Conservation (phyloP, 2,329 filamentous ascomycete species). For the Neocucurbitaria cava region DNA sequence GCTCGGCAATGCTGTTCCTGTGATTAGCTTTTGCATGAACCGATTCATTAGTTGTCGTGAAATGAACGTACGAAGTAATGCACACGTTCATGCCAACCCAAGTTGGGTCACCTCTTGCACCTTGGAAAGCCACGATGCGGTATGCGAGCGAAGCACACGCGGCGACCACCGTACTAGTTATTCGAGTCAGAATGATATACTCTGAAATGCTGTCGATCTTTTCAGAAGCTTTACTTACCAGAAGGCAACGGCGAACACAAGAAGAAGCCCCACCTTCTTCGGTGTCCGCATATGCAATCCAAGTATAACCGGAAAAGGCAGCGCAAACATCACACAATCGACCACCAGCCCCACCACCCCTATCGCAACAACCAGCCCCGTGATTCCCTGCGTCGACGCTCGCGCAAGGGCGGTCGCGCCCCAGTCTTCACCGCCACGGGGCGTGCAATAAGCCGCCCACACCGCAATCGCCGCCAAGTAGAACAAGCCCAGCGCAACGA, state of each 20-base stretch:
- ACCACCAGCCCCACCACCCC: slow-evolving; percentile 1
- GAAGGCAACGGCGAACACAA: slow-evolving; percentile 3
- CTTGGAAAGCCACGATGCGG: neutral
- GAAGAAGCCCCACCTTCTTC: slow-evolving; percentile 3
- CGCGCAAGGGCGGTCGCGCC: neutral
- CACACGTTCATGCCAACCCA: neutral
- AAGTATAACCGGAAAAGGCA: slow-evolving; percentile 8
- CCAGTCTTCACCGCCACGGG: slow-evolving; percentile 3
- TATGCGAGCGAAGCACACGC: slow-evolving; percentile 1
- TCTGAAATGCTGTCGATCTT: neutral
- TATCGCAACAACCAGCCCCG: neutral
- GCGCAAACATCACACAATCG: slow-evolving; percentile 5
- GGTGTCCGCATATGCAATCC: neutral
- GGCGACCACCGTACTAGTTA: neutral
- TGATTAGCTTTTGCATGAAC: neutral
- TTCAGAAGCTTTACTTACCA: neutral
- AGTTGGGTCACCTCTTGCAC: neutral
- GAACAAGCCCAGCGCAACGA: slow-evolving; percentile 2
- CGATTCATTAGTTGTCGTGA: too few species aligned
- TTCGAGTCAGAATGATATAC: neutral
- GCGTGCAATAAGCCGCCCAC: slow-evolving; percentile 1
- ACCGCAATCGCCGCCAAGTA: slow-evolving; percentile 5
- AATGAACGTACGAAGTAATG: neutral
- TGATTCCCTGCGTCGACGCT: neutral
- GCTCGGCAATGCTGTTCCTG: slow-evolving; percentile 4